Evolutionary conservation across 495 filamentous ascomycete genomes (phyloP).

Genomic region (Penicillium subrubescens): DNA sequence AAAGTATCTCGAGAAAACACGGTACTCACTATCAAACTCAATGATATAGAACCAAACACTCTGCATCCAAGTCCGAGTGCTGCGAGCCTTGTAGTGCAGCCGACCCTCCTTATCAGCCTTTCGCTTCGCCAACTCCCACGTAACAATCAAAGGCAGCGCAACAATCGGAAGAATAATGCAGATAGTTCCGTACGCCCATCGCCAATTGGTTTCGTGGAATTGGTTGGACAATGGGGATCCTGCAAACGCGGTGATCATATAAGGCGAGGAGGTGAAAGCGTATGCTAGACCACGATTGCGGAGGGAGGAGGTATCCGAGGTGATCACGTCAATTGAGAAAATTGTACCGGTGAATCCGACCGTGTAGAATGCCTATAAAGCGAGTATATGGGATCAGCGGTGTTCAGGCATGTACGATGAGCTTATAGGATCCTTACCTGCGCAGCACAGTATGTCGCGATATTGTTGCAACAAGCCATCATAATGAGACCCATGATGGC

Average conservation of each 20-base stretch:
- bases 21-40: slow-evolving; percentile 57
- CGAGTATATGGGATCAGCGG: neutral
- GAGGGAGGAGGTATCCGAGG: slow-evolving; percentile 61
- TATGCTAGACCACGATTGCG: slow-evolving; percentile 61
- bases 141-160: slow-evolving; percentile 47
- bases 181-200: slow-evolving; percentile 63
- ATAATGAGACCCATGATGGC: slow-evolving; percentile 47
- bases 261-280: slow-evolving; percentile 59
- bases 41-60: slow-evolving; percentile 52
- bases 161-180: slow-evolving; percentile 58
- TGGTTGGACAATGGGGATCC: slow-evolving; percentile 30
- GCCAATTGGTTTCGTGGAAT: slow-evolving; percentile 54
- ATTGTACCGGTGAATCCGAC: slow-evolving; percentile 57
- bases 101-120: slow-evolving; percentile 52
- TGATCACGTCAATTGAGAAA: slow-evolving; percentile 59
- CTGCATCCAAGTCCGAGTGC: slow-evolving; percentile 41
- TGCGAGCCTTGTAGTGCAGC: slow-evolving; percentile 31
- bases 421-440: slow-evolving; percentile 30
- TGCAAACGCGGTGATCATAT: slow-evolving; percentile 46
- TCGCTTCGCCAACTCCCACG: slow-evolving; percentile 53
- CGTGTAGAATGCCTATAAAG: slow-evolving; percentile 46
- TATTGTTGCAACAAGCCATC: slow-evolving; percentile 50
- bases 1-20: too few relatives aligned
- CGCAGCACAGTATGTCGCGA: slow-evolving; percentile 49
- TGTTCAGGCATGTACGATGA: neutral